Evolutionary conservation across 768 basidiomycete species (phyloP).

Genomic region (Kwoniella europaea): DNA sequence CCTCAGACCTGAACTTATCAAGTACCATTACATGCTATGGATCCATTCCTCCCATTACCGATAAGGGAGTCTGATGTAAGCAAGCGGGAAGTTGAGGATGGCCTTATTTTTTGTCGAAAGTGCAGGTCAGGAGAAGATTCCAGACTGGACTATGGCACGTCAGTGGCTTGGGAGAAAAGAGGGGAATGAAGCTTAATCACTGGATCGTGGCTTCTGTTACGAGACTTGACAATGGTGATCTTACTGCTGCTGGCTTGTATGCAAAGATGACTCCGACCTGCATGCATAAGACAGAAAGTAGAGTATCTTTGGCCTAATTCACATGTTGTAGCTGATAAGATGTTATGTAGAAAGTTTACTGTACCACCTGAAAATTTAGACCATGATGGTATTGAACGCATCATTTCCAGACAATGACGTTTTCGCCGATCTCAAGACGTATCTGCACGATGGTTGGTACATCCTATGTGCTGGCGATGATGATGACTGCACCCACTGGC

Average conservation of each 20-base stretch:
- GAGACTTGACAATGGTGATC: not conserved
- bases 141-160: not conserved
- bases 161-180: not conserved
- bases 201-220: not conserved
- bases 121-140: not conserved
- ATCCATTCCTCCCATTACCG: not conserved
- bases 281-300: too few species aligned
- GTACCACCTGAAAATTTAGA: too few species aligned
- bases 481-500: not conserved
- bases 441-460: not conserved
- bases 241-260: not conserved
- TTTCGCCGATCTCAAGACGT: too few species aligned
- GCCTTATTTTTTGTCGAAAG: not conserved
- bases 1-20: not conserved
- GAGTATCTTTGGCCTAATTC: too few species aligned
- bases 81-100: not conserved
- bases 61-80: too few species aligned
- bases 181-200: slow-evolving; percentile 1
- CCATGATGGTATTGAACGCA: too few species aligned
- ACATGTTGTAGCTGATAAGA: too few species aligned
- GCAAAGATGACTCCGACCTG: too few species aligned
- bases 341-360: too few species aligned
- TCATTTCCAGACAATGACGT: too few species aligned
- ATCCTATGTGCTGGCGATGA: not conserved
- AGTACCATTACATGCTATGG: not conserved